phyloP scores from a whole-genome alignment of 1,284 basidiomycete genomes.

The Ceratobasidium sp. region DNA sequence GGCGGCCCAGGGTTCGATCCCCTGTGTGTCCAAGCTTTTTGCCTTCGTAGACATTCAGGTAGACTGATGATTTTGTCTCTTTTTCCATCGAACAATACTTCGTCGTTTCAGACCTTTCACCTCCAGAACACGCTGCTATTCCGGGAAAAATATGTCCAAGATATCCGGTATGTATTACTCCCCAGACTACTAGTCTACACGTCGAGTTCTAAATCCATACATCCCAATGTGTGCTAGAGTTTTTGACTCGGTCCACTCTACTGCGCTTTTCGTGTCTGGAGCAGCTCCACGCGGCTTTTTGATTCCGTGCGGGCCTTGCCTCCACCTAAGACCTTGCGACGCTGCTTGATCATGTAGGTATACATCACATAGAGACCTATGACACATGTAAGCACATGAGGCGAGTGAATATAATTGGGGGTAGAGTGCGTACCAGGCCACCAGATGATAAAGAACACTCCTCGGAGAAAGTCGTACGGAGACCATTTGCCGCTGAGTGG shows the following conservation, averaged over 20 bases:
- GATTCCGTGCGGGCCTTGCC: conserved; percentile 29
- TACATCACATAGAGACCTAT: conserved; percentile 87
- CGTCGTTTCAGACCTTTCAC: no score
- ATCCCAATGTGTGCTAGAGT: no score
- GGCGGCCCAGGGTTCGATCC: conserved; percentile 41
- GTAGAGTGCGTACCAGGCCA: conserved; percentile 77
- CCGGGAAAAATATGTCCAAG: no score
- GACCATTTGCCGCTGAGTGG: conserved; percentile 50
- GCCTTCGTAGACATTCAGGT: no score
- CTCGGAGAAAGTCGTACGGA: conserved; percentile 66
- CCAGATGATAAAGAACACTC: conserved; percentile 81
- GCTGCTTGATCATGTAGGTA: conserved; percentile 88
- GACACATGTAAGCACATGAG: background rate
- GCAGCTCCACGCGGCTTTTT: conserved; percentile 30
- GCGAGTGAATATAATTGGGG: background rate
- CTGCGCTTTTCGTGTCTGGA: conserved; percentile 26
- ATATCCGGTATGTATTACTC: no score
- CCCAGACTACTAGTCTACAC: no score
- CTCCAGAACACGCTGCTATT: no score
- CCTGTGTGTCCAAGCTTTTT: conserved; percentile 38
- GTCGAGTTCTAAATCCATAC: no score
- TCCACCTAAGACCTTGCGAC: conserved; percentile 76
- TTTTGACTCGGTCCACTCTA: no score
- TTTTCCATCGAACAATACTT: no score
- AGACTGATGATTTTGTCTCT: no score